A percentile compares a stretch with the other conserved stretches of the same genome.
phyloP scores from a whole-genome alignment of 2,329 filamentous ascomycete genomes.

The Colletotrichum higginsianum region DNA sequence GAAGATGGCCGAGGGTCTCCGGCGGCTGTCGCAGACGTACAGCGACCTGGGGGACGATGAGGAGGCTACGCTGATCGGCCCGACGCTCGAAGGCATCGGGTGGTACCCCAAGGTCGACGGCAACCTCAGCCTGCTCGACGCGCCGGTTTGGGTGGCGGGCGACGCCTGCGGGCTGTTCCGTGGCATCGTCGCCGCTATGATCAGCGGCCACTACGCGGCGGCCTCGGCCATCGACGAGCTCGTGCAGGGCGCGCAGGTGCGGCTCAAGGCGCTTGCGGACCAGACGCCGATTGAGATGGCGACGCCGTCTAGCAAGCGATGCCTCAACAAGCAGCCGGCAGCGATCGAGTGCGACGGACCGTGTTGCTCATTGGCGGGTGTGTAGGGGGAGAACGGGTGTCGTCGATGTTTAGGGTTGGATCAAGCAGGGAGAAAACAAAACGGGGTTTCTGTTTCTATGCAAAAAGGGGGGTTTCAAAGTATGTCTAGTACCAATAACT shows the following conservation, averaged over 20 bases:
- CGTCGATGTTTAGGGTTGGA: too few species aligned
- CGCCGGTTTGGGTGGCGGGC: not conserved
- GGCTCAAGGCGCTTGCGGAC: not conserved
- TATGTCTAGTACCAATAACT: too few species aligned
- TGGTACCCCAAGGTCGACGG: slow-evolving; percentile 7
- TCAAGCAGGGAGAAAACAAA: too few species aligned
- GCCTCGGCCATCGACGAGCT: not conserved
- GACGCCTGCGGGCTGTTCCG: slow-evolving; percentile 10
- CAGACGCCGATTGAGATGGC: not conserved
- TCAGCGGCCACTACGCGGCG: slow-evolving; percentile 6
- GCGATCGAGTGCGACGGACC: slow-evolving; percentile 7
- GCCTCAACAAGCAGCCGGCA: not conserved
- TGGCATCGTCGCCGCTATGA: slow-evolving; percentile 8
- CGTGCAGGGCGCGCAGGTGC: not conserved
- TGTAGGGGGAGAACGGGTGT: not conserved
- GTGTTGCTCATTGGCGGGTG: slow-evolving; percentile 4
- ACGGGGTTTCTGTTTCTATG: too few species aligned
- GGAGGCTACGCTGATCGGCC: slow-evolving; percentile 1
- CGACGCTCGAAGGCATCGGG: slow-evolving; percentile 6
- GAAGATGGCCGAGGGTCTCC: slow-evolving; percentile 2
- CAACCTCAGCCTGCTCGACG: slow-evolving; percentile 10
- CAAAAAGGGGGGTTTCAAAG: too few species aligned
- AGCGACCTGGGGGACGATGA: not conserved
- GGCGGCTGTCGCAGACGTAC: not conserved
- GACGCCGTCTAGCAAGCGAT: not conserved